Evolutionary conservation across 78 protist species (phyloP), one percentile per base, ranked within the genome.

Genomic region (Corallochytrium limacisporum): DNA sequence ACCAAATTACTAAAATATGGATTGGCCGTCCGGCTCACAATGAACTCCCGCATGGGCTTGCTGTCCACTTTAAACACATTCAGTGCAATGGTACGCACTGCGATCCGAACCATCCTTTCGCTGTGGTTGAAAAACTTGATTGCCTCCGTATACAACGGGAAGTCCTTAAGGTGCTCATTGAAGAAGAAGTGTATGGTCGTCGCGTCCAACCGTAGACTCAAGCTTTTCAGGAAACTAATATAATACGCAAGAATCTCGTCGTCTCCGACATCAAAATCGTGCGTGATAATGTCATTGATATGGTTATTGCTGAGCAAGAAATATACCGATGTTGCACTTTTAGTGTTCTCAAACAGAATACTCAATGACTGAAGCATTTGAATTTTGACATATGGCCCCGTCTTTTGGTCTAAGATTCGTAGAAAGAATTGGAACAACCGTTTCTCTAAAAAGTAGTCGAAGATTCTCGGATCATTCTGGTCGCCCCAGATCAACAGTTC

Each of bases 401-500:
- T 39, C 44, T 73, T 73, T 63, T 77, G 78, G n/a, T 53, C 55
- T 12, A 79, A 46, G 18, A 87, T 20, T 7, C 35, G 31, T 9
- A 77, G 15, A 32, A 83, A 70, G 50, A 63, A 50, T 22, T 49
- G 43, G 49, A 81, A 8, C 18, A 88, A 35, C 73, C 71, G 74
- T 62, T 78, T 63, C 67, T 88, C 89, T 12, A 79, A 36, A 39
- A 77, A 82, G 69, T 33, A 75, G 72, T 81, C 86, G 35, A 90
- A 80, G 28, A 77, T 61, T 35, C 26, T 12, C 1, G 24, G n/a
- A 59, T 82, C 69, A 72, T 90, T 63, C 79, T 85, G 86, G 44
- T 90, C 95, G 57, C 91, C 91, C 95, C 95, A 90, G 39, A 85
- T 76, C 57, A 85, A 48, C 3, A 85, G 74, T 63, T 90, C 95